These are phyloP conservation scores for Quercus agrifolia DNA, from an alignment of 306 rosid genomes.

Conservation along the genomic window DNA sequence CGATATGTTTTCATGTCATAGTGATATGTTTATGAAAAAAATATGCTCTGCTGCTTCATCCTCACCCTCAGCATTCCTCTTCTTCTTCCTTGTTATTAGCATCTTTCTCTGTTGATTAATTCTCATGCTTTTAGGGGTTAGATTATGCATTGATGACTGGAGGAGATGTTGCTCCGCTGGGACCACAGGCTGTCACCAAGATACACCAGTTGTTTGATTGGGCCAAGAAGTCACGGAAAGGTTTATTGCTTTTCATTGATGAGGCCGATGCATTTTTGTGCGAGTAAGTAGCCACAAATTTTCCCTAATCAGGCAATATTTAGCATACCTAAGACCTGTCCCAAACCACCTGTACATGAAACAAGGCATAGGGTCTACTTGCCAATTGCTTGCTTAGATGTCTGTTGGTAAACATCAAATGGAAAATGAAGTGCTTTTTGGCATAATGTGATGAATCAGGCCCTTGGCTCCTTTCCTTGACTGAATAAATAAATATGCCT, in stretches of 20 bases:
- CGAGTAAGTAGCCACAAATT: constrained; percentile 62
- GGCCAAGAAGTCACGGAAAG: constrained; percentile 81
- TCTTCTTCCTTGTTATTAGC: not conserved
- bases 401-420: not conserved
- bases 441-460: not conserved
- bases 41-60: not conserved
- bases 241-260: constrained; percentile 92
- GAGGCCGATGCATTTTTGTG: constrained; percentile 99
- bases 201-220: constrained; percentile 97
- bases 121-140: constrained; percentile 51
- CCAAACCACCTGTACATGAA: not conserved
- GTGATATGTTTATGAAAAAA: not conserved
- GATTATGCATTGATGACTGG: constrained; percentile 99
- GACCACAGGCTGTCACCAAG: constrained; percentile 97
- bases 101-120: not conserved
- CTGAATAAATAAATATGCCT: no score
- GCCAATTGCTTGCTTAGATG: not conserved
- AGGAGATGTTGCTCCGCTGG: constrained; percentile 98
- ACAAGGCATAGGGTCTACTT: not conserved
- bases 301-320: not conserved
- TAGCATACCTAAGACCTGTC: not conserved
- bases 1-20: no score
- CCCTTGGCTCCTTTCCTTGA: no score
- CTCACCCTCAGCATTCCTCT: not conserved
- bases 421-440: not conserved